Evolutionary conservation across 306 rosid genomes (phyloP), one percentile per base, ranked within the genome.

Genomic region (Chamaecrista fasciculata): DNA sequence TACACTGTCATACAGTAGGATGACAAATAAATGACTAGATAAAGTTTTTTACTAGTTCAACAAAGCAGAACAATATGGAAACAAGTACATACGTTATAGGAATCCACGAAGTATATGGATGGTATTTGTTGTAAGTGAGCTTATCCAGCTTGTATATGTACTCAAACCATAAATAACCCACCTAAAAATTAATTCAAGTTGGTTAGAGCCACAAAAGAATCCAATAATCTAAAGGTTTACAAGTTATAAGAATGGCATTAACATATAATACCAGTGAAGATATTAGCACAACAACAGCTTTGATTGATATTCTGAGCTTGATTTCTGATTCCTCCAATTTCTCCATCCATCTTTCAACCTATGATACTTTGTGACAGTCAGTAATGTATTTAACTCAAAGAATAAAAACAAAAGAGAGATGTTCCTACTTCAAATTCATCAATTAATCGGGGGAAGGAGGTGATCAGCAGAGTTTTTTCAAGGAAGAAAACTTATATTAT

Each of bases 91-190:
- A 94, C 98, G 98, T 94, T 76, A 94, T 91, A 19, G 98, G 98
- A 78, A 94, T 90, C 98, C 98, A 94, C 1, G 98, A 94, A 68
- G 98, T 94, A 67, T 88, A 94, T 40, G 98, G 98, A 85, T 94
- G 98, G 62, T 78, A 90, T 82, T 86, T 88, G 70, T 94, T 94
- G 92, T 94, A 94, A 4, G 87, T 76, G 74, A 83, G 31, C 79
- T 85, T 94, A 86, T 94, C 98, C 77, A 94, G 74, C 88, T 88
- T 94, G 89, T 90, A 94, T 72, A 94, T 78, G 58, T 83, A 60
- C 84, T 90, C 94, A 40, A 83, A 78, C 98, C 98, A 94, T 11
- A 94, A 83, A 85, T 88, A 94, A 62, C 97, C 97, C 68, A 57
- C 76, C 98, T 94, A 74, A 57, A 79, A 81, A 62, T 48, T 40